Evolutionary conservation across 371 early-diverging fungal genomes (phyloP), one percentile per base, ranked within the genome.

Genomic region (Apophysomyces elegans): DNA sequence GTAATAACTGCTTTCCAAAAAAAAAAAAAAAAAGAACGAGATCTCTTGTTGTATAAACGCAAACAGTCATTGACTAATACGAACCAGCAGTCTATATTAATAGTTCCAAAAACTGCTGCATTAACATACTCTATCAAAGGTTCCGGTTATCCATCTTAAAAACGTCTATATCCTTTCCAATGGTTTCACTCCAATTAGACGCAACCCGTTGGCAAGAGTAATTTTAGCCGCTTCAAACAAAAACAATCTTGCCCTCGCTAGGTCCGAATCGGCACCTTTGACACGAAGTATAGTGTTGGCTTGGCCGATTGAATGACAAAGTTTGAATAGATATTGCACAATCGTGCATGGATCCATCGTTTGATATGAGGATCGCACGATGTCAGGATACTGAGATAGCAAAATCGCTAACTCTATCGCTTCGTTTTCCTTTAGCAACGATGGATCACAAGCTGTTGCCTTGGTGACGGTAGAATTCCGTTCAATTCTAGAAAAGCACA

Each of bases 351-450:
- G 97, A 74, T 99, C 99, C 50, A 91, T 77, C 18, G 80, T 75
- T 47, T 77, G 69, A 39, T 81, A 66, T 0, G 89, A 61, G 2
- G 65, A 44, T 43, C 69, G 70, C 11, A 96, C 83, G 35, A 93
- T 75, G 63, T 93, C 91, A 8, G 98, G 98, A 72, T 91, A 96
- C 71, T 86, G 89, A 0, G 95, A 86, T 37, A 99, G 81, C 58
- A 86, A 61, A 35, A 87, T 84, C n/a, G 92, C 76, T 32, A 98
- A 75, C 5, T 87, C 88, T 45, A 79, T 72, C 5, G 92, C 90
- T 45, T 82, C 81, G 4, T 84, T 81, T 64, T 93, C 92, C 8
- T 84, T 84, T 32, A 97, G 73, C 9, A 88, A 68, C 18, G 79
- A 71, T 18, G 58, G 11, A 63, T 77, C 62, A 21, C 69, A 64